Base-by-base conservation (phyloP, 2,329 filamentous ascomycete species). In the Stromatinia cepivora region DNA sequence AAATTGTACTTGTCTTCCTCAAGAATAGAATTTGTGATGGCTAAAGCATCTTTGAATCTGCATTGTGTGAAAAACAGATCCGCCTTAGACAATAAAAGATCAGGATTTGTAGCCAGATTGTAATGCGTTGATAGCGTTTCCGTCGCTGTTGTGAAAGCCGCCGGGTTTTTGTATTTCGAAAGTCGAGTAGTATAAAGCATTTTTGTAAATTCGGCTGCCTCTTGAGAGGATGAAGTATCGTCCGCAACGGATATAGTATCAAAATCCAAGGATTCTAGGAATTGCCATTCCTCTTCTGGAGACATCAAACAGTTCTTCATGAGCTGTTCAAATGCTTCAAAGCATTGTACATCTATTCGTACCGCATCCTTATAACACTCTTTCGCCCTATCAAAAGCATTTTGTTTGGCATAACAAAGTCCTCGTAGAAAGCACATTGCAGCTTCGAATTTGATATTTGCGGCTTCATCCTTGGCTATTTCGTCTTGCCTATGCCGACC, bases 321-420 rank as follows among this genome's bases (percentile, higher is more conserved):
- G 68, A 99, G 86, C 82, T 98, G 94, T 76, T 97, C 94, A 78
- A 99, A 98, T 0, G 95, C 95, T 80, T 99, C 95, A 78, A 97
- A 98, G 81, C 95, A 99, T 79, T 97, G 94, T 4, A 98, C 94
- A 78, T 99, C 95, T 77, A 99, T 97, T 71, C 92, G 89, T 58
- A 98, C 93, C 2, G 95, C 95, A 76, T 97, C 93, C 82, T 97
- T 98, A 85, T 98, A 99, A 82, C 95, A 98, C 76, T 98, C 94
- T 79, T 97, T 97, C 66, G 95, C 95, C 46, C 93, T 90, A 79
- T 99, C 95, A 76, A 98, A 98, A 36, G 94, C 92, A 80, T 98
- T 99, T 79, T 97, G 92, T 81, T 97, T 97, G 9, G 95, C 94
- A 79, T 93, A 97, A 83, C 96, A 98, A 63, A 97, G 86, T 7